phyloP scores from a whole-genome alignment of 192 early-diverging fungal species.

The Entomortierella chlamydospora region DNA sequence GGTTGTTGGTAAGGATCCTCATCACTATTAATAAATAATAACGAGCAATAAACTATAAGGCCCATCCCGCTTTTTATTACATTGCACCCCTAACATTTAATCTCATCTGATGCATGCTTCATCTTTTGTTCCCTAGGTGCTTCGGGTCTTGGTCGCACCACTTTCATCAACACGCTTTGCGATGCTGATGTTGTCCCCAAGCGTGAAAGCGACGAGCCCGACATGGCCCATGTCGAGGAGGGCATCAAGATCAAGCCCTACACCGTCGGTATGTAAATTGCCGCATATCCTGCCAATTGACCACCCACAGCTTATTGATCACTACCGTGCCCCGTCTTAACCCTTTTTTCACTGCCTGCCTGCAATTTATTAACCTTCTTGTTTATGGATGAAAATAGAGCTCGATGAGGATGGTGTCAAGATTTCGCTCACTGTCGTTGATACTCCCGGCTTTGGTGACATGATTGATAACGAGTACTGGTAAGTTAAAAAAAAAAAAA shows the following conservation, averaged over 20 bases:
- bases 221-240: conserved; percentile 84
- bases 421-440: conserved; percentile 96
- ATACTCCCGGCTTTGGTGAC: conserved; percentile 99
- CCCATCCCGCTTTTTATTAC: no score
- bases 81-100: not conserved
- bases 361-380: not conserved
- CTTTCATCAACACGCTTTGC: conserved; percentile 99
- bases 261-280: conserved; percentile 72
- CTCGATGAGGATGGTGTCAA: conserved; percentile 98
- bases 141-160: conserved; percentile 97
- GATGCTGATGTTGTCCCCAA: conserved; percentile 80
- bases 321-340: not conserved
- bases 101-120: not conserved
- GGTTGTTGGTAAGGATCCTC: conserved; percentile 84
- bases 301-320: no score
- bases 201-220: conserved; percentile 70
- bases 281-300: no score
- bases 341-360: not conserved
- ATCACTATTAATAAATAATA: not conserved
- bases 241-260: conserved; percentile 90
- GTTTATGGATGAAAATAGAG: conserved; percentile 57
- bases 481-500: conserved; percentile 66
- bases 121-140: conserved; percentile 65
- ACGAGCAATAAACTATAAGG: no score
- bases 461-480: conserved; percentile 94